Conservation (phyloP, 768 basidiomycete species). For the Pisolithus marmoratus region DNA sequence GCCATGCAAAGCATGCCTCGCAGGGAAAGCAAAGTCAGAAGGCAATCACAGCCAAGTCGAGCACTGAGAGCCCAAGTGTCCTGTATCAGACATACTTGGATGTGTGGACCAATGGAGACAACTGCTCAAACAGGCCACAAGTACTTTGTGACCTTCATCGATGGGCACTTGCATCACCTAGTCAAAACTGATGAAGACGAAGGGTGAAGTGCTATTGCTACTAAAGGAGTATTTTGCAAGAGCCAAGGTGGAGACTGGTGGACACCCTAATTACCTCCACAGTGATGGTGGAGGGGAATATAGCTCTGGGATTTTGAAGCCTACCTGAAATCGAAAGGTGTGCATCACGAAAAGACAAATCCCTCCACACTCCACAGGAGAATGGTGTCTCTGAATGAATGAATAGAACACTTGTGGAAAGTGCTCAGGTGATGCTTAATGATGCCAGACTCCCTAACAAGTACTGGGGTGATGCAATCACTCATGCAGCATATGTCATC, state of each 20-base stretch:
- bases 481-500: too few species aligned
- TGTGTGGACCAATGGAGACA: constrained; percentile 14
- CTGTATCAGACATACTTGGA: constrained; percentile 10
- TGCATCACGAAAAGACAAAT: constrained; percentile 4
- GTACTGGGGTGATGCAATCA: not conserved
- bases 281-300: constrained; percentile 24
- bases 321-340: constrained; percentile 11
- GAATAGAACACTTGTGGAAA: constrained; percentile 1
- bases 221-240: constrained; percentile 11
- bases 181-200: constrained; percentile 3
- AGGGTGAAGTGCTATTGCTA: constrained; percentile 2
- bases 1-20: constrained; percentile 14
- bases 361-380: constrained; percentile 4
- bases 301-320: constrained; percentile 4
- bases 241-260: constrained; percentile 9
- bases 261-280: constrained; percentile 12
- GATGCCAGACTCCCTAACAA: not conserved
- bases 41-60: constrained; percentile 7
- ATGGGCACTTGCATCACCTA: constrained; percentile 13
- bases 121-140: constrained; percentile 1
- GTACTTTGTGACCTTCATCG: constrained; percentile 19
- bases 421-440: not conserved
- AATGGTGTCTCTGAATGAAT: constrained; percentile 1
- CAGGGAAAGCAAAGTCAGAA: constrained; percentile 18
- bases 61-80: not conserved